Percentiles rank a stretch among this genome's conserved stretches.
Conservation (phyloP, 176 grass and related monocot species). For the Musa itinerans region DNA sequence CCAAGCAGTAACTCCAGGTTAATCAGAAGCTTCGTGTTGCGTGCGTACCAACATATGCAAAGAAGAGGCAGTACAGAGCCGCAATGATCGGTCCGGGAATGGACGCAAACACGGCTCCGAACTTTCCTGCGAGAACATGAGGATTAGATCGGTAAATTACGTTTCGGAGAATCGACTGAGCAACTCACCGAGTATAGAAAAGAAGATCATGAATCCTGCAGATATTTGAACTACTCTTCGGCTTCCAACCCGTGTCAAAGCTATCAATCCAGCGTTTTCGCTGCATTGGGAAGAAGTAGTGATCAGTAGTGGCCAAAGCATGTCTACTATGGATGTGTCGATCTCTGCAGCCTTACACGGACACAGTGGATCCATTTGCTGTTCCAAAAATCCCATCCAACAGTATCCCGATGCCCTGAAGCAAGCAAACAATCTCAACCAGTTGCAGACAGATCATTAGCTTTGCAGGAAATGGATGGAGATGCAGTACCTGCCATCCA, state of each 20-base stretch:
- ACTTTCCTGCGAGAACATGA: slow-evolving; percentile 36
- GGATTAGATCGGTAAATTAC: not conserved
- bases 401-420: slow-evolving; percentile 30
- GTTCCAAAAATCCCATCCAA: slow-evolving; percentile 54
- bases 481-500: slow-evolving; percentile 8
- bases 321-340: not conserved
- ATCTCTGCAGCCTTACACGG: slow-evolving; percentile 36
- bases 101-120: slow-evolving; percentile 49
- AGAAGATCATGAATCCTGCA: slow-evolving; percentile 57
- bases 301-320: not conserved
- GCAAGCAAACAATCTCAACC: not conserved
- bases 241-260: slow-evolving; percentile 52
- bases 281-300: slow-evolving; percentile 23
- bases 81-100: slow-evolving; percentile 44
- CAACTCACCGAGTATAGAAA: slow-evolving; percentile 43
- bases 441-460: not conserved
- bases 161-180: not conserved
- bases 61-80: slow-evolving; percentile 47
- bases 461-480: not conserved
- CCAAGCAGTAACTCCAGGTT: not conserved
- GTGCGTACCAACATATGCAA: slow-evolving; percentile 41
- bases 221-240: slow-evolving; percentile 56
- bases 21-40: not conserved
- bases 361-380: slow-evolving; percentile 47
- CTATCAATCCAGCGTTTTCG: slow-evolving; percentile 51